phyloP scores from a whole-genome alignment of 768 basidiomycete genomes.

The Russula abietina region DNA sequence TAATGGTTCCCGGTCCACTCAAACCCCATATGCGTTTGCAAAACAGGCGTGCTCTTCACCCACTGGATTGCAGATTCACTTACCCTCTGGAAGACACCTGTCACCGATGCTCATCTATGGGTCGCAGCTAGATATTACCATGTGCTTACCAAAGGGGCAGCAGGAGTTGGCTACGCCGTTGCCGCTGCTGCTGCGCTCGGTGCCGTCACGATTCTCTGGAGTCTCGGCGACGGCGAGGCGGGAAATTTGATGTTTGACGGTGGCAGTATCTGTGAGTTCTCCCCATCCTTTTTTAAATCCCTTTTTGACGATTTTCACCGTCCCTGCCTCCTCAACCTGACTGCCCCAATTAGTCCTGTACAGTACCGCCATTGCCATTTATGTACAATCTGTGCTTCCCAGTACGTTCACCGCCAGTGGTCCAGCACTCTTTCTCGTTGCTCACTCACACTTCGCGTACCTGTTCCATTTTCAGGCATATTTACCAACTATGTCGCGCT shows the following conservation, averaged over 20 bases:
- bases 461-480: conserved; percentile 40
- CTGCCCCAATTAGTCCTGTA: conserved; percentile 56
- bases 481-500: conserved; percentile 44
- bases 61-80: conserved; percentile 93
- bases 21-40: neutral
- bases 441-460: conserved; percentile 16
- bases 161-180: conserved; percentile 51
- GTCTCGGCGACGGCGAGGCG: conserved; percentile 67
- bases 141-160: conserved; percentile 62
- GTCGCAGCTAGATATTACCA: conserved; percentile 79
- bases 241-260: conserved; percentile 91
- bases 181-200: conserved; percentile 53
- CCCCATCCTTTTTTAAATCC: neutral
- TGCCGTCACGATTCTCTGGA: conserved; percentile 66
- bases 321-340: neutral
- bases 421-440: neutral
- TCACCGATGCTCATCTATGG: conserved; percentile 78
- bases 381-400: conserved; percentile 70
- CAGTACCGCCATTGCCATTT: conserved; percentile 61
- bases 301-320: neutral
- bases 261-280: conserved; percentile 69
- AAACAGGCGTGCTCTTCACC: conserved; percentile 69
- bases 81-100: conserved; percentile 81
- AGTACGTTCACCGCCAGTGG: conserved; percentile 42
- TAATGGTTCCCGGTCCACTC: conserved; percentile 7